A percentile compares a stretch with the other conserved stretches of the same genome.
phyloP scores from a whole-genome alignment of 345 rosid genomes.

The Lepidium africanum region DNA sequence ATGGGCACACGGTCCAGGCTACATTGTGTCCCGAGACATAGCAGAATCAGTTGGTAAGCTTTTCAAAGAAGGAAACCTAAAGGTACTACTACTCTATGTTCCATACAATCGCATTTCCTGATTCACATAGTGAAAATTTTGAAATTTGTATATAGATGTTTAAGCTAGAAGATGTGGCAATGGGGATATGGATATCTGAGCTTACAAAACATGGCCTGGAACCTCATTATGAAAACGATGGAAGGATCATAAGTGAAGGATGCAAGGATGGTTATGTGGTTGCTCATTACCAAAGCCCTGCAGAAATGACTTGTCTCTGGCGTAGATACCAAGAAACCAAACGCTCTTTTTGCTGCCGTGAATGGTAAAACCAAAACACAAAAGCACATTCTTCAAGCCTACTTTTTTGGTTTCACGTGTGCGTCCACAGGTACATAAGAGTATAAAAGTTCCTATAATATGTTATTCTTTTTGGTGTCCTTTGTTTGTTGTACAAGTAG shows the following conservation, averaged over 20 bases:
- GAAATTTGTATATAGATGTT: constrained; percentile 56
- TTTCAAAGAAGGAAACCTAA: constrained; percentile 45
- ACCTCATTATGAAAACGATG: constrained; percentile 64
- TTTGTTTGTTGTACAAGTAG: constrained; percentile 6
- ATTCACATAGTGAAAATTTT: background rate
- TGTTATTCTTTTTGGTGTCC: background rate
- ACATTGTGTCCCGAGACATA: constrained; percentile 72
- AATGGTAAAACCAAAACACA: constrained; percentile 30
- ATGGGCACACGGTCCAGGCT: constrained; percentile 97
- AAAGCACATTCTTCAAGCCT: background rate
- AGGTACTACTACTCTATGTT: constrained; percentile 35
- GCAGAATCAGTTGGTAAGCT: constrained; percentile 58
- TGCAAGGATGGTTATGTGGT: constrained; percentile 82
- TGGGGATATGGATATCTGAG: constrained; percentile 92
- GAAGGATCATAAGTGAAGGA: constrained; percentile 60
- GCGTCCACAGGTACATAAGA: constrained; percentile 3
- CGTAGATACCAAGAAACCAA: constrained; percentile 73
- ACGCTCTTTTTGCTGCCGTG: constrained; percentile 67
- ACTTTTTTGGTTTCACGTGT: background rate
- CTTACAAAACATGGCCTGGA: constrained; percentile 59
- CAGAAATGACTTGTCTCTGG: constrained; percentile 92
- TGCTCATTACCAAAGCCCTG: constrained; percentile 94
- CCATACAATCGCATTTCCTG: background rate
- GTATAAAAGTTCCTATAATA: background rate
- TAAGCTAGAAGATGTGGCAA: constrained; percentile 94